Conservation (phyloP, 306 rosid genomes). For the Betula pendula region DNA sequence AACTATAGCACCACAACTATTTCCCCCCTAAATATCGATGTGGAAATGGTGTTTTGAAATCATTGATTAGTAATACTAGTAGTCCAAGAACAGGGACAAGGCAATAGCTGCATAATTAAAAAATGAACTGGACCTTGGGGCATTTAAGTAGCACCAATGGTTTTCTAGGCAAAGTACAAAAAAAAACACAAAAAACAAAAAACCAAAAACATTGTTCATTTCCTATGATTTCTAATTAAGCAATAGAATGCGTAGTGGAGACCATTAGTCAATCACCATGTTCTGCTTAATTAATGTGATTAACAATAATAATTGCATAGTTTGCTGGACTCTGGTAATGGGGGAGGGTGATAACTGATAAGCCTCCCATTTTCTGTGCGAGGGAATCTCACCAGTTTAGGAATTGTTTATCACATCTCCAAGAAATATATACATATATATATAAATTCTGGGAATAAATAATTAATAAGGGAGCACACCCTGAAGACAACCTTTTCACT, state of each 20-base stretch:
- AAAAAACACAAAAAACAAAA: neutral
- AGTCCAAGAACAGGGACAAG: neutral
- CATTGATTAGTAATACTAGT: neutral
- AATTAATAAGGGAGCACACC: neutral
- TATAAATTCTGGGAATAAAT: neutral
- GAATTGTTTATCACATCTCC: constrained; percentile 10
- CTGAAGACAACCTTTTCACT: neutral
- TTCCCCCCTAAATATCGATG: neutral
- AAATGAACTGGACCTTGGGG: neutral
- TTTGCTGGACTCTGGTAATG: neutral
- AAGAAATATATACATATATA: neutral
- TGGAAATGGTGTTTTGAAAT: neutral
- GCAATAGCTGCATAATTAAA: neutral
- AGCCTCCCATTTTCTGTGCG: neutral
- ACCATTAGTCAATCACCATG: neutral
- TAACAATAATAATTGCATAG: neutral
- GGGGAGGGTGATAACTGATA: neutral
- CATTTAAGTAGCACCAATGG: neutral
- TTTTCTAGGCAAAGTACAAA: neutral
- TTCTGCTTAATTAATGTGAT: neutral
- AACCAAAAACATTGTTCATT: neutral
- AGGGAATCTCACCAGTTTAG: neutral
- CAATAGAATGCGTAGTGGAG: neutral
- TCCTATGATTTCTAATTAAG: neutral
- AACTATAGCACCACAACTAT: too few species aligned